Evolutionary conservation across 2,329 filamentous ascomycete genomes (phyloP).

Genomic region (Trichoderma asperellum): DNA sequence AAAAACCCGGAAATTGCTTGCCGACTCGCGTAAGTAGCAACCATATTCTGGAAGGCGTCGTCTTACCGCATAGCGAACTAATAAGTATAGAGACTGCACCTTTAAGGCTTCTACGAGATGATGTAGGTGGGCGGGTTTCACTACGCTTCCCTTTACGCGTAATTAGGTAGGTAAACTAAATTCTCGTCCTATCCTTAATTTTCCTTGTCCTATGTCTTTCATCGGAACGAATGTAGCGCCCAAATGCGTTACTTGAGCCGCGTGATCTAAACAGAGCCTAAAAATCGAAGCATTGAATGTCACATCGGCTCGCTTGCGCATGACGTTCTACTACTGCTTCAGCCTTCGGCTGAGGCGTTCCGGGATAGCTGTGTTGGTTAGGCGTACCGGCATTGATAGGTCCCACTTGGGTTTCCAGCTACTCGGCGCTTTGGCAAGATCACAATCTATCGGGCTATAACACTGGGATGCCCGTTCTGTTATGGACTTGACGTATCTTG

Average conservation of each 20-base stretch:
- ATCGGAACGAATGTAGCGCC: neutral
- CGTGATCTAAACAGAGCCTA: neutral
- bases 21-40: conserved; percentile 15
- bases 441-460: neutral
- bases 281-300: neutral
- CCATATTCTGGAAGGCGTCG: conserved; percentile 21
- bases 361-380: conserved; percentile 11
- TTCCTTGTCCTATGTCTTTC: neutral
- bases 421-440: conserved; percentile 1
- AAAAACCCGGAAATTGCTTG: conserved; percentile 17
- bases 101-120: conserved; percentile 2
- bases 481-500: neutral
- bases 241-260: neutral
- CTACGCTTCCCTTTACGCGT: neutral
- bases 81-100: conserved; percentile 11
- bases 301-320: conserved; percentile 19
- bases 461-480: neutral
- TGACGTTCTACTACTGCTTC: conserved; percentile 9
- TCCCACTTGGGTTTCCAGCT: neutral
- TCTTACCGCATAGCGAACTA: conserved; percentile 16
- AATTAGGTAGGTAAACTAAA: neutral
- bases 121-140: neutral
- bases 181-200: neutral
- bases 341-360: neutral
- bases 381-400: conserved; percentile 9